Evolutionary conservation across 1,139 yeast species (phyloP), one percentile per base, ranked within the genome.

Genomic region (Blastobotrys ciferrii): DNA sequence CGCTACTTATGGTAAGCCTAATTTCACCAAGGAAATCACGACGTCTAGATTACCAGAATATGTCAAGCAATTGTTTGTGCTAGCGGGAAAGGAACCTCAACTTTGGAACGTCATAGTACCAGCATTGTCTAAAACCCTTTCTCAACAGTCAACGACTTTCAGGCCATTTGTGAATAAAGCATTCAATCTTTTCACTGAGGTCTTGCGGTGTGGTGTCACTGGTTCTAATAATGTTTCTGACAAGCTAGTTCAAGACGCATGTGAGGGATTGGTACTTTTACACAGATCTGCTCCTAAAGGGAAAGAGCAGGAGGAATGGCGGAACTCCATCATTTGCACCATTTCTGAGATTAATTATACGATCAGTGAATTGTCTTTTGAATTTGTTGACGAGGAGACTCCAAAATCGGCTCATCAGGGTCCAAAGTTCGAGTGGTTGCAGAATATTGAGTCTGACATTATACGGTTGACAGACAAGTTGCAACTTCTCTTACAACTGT

Each of bases 1-100:
- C 38, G 69, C 73, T 41, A 83, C 87, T 50, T 78, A 85, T 64
- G 94, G 89, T 2, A 89, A 89, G 61, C 88, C 95, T 1, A 82
- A 91, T 1, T 72, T 91, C 44, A 84, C 95, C 1, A 77, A 98
- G 63, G 96, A 89, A 60, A 73, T 86, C 5, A 75, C 89, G 51
- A 87, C 95, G 1, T 95, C 97, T 2, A 82, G 82, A 56, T 70
- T 91, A 47, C 81, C 88, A 11, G 70, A 74, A 2, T 79, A 85
- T 39, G 77, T 87, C 49, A 72, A 79, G 17, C 67, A 77, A 4
- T 73, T 84, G 55, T 62, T 87, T 49, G 63, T 60, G 2, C 58
- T 72, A 41, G 57, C 70, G 11, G 64, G 66, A 32, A 61, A 49
- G 18, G 49, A 54, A 25, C 45, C 32, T 19, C 77, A 71, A 15